Conservation (phyloP, 2,329 filamentous ascomycete genomes). For the Botrytis paeoniae region DNA sequence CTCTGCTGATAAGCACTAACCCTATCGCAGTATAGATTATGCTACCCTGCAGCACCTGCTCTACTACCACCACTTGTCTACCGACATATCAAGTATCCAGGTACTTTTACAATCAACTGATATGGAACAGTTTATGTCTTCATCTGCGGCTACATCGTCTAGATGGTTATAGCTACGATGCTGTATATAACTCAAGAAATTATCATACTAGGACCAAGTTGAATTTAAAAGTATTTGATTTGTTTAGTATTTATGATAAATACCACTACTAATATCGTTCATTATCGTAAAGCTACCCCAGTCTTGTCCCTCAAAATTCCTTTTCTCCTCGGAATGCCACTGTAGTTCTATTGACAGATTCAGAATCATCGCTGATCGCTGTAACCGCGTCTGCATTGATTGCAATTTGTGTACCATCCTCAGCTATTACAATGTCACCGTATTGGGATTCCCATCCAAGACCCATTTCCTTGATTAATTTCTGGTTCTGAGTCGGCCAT, state of each 20-base stretch:
- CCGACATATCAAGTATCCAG: background rate
- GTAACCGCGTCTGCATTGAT: slow-evolving; percentile 23
- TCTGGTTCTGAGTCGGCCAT: slow-evolving; percentile 42
- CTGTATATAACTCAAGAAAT: background rate
- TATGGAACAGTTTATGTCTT: background rate
- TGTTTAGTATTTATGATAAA: background rate
- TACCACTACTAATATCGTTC: background rate
- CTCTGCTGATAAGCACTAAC: background rate
- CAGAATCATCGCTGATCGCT: slow-evolving; percentile 16
- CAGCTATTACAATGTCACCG: slow-evolving; percentile 28
- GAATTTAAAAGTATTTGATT: background rate
- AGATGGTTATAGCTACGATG: background rate
- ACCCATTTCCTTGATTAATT: slow-evolving; percentile 37
- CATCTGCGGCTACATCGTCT: background rate
- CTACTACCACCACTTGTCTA: background rate
- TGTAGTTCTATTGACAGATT: slow-evolving; percentile 5
- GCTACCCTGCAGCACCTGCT: background rate
- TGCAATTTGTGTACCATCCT: slow-evolving; percentile 32
- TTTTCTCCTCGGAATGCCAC: slow-evolving; percentile 10
- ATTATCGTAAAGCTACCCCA: background rate
- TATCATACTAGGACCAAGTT: background rate
- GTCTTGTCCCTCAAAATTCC: background rate
- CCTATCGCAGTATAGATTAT: background rate
- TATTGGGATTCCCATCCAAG: slow-evolving; percentile 34
- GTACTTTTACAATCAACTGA: background rate